Conservation (phyloP, 2,329 filamentous ascomycete genomes). For the Phyllosticta citrichinensis region DNA sequence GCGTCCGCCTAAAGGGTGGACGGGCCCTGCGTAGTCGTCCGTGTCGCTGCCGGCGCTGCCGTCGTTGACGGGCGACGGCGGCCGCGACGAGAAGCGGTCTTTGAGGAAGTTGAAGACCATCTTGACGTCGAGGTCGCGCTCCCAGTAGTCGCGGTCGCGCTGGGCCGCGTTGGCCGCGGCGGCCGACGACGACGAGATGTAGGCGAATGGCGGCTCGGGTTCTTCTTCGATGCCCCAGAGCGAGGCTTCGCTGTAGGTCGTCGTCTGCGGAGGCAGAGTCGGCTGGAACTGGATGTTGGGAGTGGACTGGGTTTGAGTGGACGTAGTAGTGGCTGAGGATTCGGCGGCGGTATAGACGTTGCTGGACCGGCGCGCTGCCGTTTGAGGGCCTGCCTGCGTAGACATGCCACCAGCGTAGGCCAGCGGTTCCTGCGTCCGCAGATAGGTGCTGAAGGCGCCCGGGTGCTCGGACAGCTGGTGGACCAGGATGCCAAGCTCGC, state of each 20-base stretch:
- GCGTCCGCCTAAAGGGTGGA: background rate
- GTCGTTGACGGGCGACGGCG: constrained; percentile 18
- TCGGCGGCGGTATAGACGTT: constrained; percentile 16
- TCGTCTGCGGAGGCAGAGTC: constrained; percentile 30
- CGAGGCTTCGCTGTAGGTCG: constrained; percentile 40
- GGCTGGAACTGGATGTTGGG: constrained; percentile 39
- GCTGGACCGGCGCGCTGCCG: constrained; percentile 6
- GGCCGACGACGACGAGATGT: background rate
- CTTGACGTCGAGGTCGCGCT: constrained; percentile 79
- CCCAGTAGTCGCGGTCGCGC: constrained; percentile 70
- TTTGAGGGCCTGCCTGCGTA: constrained; percentile 13
- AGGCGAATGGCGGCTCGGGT: constrained; percentile 33
- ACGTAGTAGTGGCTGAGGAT: constrained; percentile 15
- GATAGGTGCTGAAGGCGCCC: constrained; percentile 78
- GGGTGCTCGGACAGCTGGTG: constrained; percentile 78
- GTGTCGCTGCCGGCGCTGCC: background rate
- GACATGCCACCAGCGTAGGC: constrained; percentile 72
- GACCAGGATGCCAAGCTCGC: constrained; percentile 75
- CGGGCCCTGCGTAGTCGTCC: constrained; percentile 11
- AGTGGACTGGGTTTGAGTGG: constrained; percentile 1
- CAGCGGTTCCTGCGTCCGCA: constrained; percentile 46
- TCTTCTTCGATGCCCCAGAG: constrained; percentile 60
- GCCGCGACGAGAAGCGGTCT: constrained; percentile 26
- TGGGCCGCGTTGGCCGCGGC: constrained; percentile 14
- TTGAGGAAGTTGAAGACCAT: constrained; percentile 69